Base-by-base conservation (phyloP, 768 basidiomycete species). In the Mycena maculata region DNA sequence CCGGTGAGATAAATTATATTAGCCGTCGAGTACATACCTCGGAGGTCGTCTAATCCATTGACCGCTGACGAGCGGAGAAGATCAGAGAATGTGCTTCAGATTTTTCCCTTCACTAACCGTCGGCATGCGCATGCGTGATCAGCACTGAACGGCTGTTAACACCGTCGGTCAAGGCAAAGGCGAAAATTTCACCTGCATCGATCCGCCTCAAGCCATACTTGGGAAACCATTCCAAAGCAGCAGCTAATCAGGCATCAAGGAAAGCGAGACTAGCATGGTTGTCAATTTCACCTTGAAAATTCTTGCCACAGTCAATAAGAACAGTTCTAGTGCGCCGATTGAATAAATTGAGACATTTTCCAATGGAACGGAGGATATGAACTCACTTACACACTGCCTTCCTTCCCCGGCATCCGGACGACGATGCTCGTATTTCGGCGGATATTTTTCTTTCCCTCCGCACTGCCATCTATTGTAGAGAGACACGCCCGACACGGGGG, bases 121-220 rank as follows among this genome's bases (percentile, higher is more conserved):
- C 93, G 39, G 93, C 92, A 79, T 96, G 95, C 10, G 93, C 89
- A 78, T 96, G 95, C 0, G 94, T 96, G 44, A 97, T 87, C 18
- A 98, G 80, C 12, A 97, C 71, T 67, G 22, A 31, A 33, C 16
- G 39, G n/a, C 83, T 44, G 87, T 92, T 89, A 59, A 92, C 90
- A 67, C 83, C 80, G 22, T 22, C 41, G 22, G 9, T 36, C 52
- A 8, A 20, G 11, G 5, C 15, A 58, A 10, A n/a, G 27, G 4
- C 22, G 7, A 20, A 49, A 36, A 47, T 8, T 42, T 18, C n/a
- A 70, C 68, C 64, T 38, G 81, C 83, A 71, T 84, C 83, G 62
- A 84, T 84, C 60, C 72, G 73, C 62, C 94, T 83, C 45, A 97
- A 79, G 4, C 88, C 88, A 75, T 91, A 90, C 75, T 88, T 88